Evolutionary conservation across 2,329 filamentous ascomycete species (phyloP).

Genomic region (Tolypocladium sp.): DNA sequence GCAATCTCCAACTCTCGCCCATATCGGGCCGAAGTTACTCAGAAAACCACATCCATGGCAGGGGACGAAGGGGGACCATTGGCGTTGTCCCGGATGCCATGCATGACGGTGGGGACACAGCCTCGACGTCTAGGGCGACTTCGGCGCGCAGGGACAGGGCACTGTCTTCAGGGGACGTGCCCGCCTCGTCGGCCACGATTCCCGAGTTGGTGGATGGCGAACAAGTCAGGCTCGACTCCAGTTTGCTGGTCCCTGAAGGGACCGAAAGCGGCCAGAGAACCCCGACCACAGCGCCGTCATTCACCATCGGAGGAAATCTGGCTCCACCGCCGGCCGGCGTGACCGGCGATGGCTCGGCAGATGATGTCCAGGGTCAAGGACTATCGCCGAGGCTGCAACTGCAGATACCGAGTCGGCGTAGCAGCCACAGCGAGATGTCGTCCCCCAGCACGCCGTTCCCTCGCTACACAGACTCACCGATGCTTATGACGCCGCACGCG

Average conservation of each 20-base stretch:
- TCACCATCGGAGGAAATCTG: conserved; percentile 29
- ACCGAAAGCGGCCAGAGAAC: conserved; percentile 14
- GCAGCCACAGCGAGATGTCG: conserved; percentile 33
- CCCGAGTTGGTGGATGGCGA: conserved; percentile 10
- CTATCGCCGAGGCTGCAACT: conserved; percentile 25
- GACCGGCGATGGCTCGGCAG: background rate
- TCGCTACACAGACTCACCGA: conserved; percentile 51
- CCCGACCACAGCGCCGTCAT: conserved; percentile 20
- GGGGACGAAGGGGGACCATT: conserved; percentile 17
- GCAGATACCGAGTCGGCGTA: conserved; percentile 36
- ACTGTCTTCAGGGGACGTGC: conserved; percentile 35
- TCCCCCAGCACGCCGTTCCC: conserved; percentile 59
- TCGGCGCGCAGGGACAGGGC: conserved; percentile 24
- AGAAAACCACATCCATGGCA: conserved; percentile 16
- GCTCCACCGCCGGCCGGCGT: conserved; percentile 28
- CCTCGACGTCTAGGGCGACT: conserved; percentile 2
- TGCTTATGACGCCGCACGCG: conserved; percentile 30
- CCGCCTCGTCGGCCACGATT: conserved; percentile 6
- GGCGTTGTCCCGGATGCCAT: conserved; percentile 11
- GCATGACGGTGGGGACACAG: conserved; percentile 5
- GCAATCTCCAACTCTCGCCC: conserved; percentile 62
- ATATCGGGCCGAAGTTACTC: conserved; percentile 55
- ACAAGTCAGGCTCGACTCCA: too few relatives aligned
- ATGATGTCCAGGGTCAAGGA: background rate
- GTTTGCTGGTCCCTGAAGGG: conserved; percentile 3